Percentiles rank a stretch among this genome's conserved stretches.
Conservation (phyloP, 1,284 basidiomycete genomes). For the Cutaneotrichosporon dermatis region DNA sequence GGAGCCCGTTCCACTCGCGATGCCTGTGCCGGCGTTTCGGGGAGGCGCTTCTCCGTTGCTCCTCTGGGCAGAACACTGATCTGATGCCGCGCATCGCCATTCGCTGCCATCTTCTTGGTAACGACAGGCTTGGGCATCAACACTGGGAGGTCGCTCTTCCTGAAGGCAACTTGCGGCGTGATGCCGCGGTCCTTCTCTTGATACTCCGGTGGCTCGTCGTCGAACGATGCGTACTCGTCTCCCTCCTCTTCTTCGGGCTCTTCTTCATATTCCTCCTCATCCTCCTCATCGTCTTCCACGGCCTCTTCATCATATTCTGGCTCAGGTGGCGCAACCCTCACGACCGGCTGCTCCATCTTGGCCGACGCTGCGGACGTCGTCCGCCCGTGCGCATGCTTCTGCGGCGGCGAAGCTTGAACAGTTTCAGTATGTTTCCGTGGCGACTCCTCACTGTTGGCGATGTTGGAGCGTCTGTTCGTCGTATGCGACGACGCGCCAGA, state of each 20-base stretch:
- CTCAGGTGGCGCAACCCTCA: not conserved
- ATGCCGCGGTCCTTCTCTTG: not conserved
- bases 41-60: not conserved
- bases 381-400: too few species aligned
- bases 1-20: constrained; percentile 24
- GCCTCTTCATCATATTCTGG: too few species aligned
- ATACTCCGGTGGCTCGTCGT: not conserved
- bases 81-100: constrained; percentile 1
- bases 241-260: constrained; percentile 1
- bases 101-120: not conserved
- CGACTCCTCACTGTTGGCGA: constrained; percentile 14
- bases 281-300: too few species aligned
- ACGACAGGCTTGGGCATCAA: not conserved
- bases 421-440: constrained; percentile 19
- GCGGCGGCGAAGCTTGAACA: not conserved
- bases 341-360: not conserved
- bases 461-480: not conserved
- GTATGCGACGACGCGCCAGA: constrained; percentile 2
- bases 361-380: not conserved
- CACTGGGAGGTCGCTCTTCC: not conserved
- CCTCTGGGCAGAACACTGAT: not conserved
- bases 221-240: not conserved
- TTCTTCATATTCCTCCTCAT: not conserved
- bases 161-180: not conserved
- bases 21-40: constrained; percentile 3